Evolutionary conservation across 768 basidiomycete species (phyloP), one percentile per base, ranked within the genome.

Genomic region (Hericium rajendrae): DNA sequence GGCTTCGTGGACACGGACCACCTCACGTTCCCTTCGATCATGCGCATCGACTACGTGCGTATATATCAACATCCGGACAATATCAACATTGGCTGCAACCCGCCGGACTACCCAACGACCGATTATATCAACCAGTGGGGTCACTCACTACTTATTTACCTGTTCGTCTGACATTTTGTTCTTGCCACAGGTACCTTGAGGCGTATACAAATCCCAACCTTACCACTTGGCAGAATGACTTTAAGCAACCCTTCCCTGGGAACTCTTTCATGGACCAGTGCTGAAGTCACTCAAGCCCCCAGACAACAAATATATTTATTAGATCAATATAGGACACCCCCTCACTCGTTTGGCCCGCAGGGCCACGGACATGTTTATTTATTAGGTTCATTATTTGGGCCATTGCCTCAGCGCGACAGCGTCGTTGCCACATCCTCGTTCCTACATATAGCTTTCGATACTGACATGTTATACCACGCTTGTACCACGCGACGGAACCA

Each of bases 11-110:
- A 86, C 59, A 72, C 78, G 46, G 71, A 67, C 1, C 71, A 83
- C 57, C 68, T 86, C 20, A 69, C 66, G 20, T 84, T 83, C 67
- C 71, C 71, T 6, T 69, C 84, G n/a, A 73, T 68, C 18, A 85
- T 94, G 86, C 73, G 73, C 56, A 72, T 94, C 52, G 93, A 95
- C 65, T 94, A 83, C 57, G 82, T 94, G 57, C 81, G 93, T 1
- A 87, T 95, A 9, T 88, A 86, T 64, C 86, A 86, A 63, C 71
- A 72, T 28, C 67, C 73, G 53, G 68, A 72, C 57, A 63, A 68
- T 9, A 70, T 74, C 61, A 83, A 83, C 60, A 72, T 82, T 39
- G 82, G 85, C 11, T 86, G 84, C 61, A 86, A 92, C 64, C 90
- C 92, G 4, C 63, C 70, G 10, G 77, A 80, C 11, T 84, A 78